Conservation (phyloP, 2,329 filamentous ascomycete genomes). For the Diaporthe citrichinensis region DNA sequence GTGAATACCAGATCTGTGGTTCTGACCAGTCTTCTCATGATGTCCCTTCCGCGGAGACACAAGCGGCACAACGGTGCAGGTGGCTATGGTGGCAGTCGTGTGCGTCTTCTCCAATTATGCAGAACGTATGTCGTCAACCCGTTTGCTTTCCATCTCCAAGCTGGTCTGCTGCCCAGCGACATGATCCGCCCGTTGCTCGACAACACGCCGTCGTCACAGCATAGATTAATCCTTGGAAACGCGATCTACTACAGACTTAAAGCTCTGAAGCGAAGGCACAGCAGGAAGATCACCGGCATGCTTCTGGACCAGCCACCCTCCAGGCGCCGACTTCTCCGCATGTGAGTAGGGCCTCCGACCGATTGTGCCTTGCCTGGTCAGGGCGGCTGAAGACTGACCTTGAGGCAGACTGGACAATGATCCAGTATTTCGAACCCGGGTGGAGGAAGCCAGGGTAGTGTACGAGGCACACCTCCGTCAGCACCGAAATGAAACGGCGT, state of each 20-base stretch:
- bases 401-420: background rate
- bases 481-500: background rate
- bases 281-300: background rate
- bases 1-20: background rate
- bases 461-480: background rate
- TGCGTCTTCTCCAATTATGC: background rate
- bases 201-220: background rate
- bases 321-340: background rate
- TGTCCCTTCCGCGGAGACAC: background rate
- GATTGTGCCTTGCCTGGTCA: background rate
- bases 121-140: background rate
- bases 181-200: background rate
- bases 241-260: background rate
- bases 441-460: background rate
- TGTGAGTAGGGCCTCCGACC: background rate
- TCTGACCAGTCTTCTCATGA: background rate
- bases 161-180: background rate
- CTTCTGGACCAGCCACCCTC: background rate
- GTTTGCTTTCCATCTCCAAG: no score
- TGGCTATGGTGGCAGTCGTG: background rate
- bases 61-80: background rate
- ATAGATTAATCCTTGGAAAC: background rate
- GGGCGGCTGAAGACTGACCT: background rate
- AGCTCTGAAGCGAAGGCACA: background rate
- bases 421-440: background rate